A percentile compares a stretch with the other conserved stretches of the same genome.
phyloP scores from a whole-genome alignment of 208 protist genomes.

The Angomonas desouzai region DNA sequence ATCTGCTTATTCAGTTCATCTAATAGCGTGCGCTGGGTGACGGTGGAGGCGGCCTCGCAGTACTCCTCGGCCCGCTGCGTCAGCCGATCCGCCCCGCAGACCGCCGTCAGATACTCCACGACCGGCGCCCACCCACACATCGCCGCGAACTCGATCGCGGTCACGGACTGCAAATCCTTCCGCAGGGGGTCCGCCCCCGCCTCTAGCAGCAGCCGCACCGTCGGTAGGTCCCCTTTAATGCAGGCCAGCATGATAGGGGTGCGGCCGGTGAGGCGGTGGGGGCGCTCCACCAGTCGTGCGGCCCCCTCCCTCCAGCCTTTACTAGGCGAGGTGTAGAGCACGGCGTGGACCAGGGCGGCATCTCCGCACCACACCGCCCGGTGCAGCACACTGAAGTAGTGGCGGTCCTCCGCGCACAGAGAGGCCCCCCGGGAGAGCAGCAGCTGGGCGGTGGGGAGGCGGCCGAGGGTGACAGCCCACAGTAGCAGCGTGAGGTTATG shows the following conservation, averaged over 20 bases:
- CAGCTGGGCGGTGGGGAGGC: constrained; percentile 42
- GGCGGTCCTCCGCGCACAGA: constrained; percentile 44
- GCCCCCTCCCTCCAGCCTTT: constrained; percentile 20
- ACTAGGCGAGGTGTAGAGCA: constrained; percentile 48
- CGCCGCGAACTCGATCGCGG: constrained; percentile 70
- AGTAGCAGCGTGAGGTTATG: constrained; percentile 67
- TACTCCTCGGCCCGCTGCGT: constrained; percentile 63
- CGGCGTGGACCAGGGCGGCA: constrained; percentile 34
- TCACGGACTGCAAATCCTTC: constrained; percentile 43
- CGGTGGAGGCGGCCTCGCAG: constrained; percentile 55
- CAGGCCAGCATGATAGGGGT: constrained; percentile 82
- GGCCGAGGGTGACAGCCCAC: constrained; percentile 53
- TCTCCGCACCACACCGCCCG: constrained; percentile 77
- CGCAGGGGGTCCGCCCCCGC: constrained; percentile 43
- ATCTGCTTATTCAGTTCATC: constrained; percentile 50
- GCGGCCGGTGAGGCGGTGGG: constrained; percentile 50
- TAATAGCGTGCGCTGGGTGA: constrained; percentile 47
- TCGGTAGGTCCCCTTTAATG: constrained; percentile 39
- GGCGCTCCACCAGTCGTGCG: constrained; percentile 57
- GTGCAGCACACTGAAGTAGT: constrained; percentile 71
- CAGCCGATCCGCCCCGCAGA: constrained; percentile 25
- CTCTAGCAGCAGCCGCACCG: constrained; percentile 60
- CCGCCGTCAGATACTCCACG: constrained; percentile 38
- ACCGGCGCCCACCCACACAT: constrained; percentile 50
- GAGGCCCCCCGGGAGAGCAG: constrained; percentile 59